Evolutionary conservation across 164 flowering plant species (phyloP).

Genomic region (Chimonanthus praecox): DNA sequence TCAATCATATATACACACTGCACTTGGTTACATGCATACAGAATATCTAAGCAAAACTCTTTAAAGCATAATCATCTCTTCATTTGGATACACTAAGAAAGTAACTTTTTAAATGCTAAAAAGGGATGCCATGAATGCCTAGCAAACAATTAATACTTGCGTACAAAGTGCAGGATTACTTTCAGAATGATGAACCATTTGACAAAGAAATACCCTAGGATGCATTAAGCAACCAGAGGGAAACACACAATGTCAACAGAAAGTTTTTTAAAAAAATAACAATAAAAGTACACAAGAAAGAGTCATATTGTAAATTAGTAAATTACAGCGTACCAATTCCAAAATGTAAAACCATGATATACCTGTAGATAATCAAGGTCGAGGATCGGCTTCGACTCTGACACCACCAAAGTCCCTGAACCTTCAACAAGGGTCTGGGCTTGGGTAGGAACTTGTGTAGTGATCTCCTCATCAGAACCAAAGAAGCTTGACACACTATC

Average conservation of each 20-base stretch:
- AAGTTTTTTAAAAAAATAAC: too few species aligned
- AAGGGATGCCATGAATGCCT: too few species aligned
- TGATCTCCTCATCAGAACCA: constrained; percentile 68
- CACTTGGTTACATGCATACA: not conserved
- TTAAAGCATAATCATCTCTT: not conserved
- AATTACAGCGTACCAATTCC: not conserved
- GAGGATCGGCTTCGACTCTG: constrained; percentile 62
- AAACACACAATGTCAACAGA: too few species aligned
- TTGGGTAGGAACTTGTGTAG: constrained; percentile 71
- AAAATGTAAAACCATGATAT: not conserved
- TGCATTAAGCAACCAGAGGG: too few species aligned
- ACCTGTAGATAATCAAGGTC: constrained; percentile 98
- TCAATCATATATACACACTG: not conserved
- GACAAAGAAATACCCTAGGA: too few species aligned
- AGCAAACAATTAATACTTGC: too few species aligned
- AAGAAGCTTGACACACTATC: constrained; percentile 31
- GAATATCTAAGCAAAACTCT: not conserved
- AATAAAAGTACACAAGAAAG: too few species aligned
- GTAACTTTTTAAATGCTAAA: too few species aligned
- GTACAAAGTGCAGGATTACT: too few species aligned
- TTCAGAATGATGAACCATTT: too few species aligned
- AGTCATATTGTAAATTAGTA: too few species aligned
- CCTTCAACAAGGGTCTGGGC: constrained; percentile 72
- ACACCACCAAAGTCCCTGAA: constrained; percentile 46
- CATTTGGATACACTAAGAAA: not conserved